Evolutionary conservation across 345 rosid species (phyloP), one percentile per base, ranked within the genome.

Genomic region (Euphorbia peplus): DNA sequence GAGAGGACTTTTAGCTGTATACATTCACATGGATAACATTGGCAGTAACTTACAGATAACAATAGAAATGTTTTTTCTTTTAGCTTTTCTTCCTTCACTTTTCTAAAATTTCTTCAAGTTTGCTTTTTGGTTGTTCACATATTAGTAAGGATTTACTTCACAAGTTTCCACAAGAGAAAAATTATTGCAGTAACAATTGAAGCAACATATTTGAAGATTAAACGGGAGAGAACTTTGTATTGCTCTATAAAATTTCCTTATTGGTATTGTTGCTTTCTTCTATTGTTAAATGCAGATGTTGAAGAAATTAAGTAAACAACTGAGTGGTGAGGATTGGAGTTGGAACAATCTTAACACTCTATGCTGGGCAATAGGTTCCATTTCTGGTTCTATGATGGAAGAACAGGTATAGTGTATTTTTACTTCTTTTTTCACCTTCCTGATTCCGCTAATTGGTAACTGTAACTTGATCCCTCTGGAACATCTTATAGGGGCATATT

Each of bases 281-380:
- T 30, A 48, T 39, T 67, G 47, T 71, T 39, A 60, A 4, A 61
- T n/a, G 58, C 74, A 95, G 99, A 95, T 95, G 99, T 73, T 95
- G 75, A 88, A 84, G 87, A 95, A 95, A 78, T 85, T 95, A 65
- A 90, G 88, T 63, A 95, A 95, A 82, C 99, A 92, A 80, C 73
- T 90, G 79, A 88, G 85, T 71, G 96, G 98, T 70, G 98, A 95
- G 82, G 99, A 95, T 74, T 95, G 98, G 97, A 90, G 90, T 24
- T 92, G 98, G 99, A 95, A 95, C 82, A 95, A 90, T 66, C 63
- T 95, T 56, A 95, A 90, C 75, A 95, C 99, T 11, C 78, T 95
- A 64, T 95, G 99, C 83, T 95, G 99, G 99, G 99, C 98, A 67
- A 95, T 95, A 67, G 98, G 99, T 69, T 95, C 99, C 63, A 95